Evolutionary conservation across 106 monocot species (phyloP), one percentile per base, ranked within the genome.

Genomic region (Triglochin maritima): DNA sequence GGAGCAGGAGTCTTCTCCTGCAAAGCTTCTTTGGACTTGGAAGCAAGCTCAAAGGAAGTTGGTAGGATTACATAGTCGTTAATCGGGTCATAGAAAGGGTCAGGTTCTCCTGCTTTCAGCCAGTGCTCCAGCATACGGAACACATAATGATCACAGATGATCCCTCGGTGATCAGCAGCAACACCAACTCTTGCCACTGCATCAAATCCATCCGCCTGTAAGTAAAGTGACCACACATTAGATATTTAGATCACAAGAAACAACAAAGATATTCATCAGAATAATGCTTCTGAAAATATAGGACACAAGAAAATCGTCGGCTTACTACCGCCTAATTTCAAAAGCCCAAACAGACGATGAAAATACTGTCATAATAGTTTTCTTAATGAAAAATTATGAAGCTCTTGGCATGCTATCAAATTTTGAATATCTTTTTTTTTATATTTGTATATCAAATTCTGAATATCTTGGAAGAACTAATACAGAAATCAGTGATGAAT

Each of bases 61-160:
- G 96, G 96, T 6, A 98, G 82, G 47, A 98, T 85, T 3, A 91
- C 96, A 71, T 91, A 91, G 62, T 98, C 91, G 56, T 85, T 98
- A 46, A 98, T 57, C 46, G 96, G 96, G 59, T 98, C 79, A 60
- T 91, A 98, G 80, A 84, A 98, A 41, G 96, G 96, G 78, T 98
- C 96, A 5, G 88, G 84, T 60, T 86, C 83, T 60, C 95, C 95
- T 3, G 91, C 91, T 49, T 84, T 81, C 46, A 98, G 76, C 96
- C 91, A 98, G 62, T 84, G 81, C 47, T 86, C 74, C 12, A 88
- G 77, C 50, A 91, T 82, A 63, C 91, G 84, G 54, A 98, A 96
- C 9, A 91, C 96, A 68, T 88, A 83, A 1, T 74, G 66, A 66
- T 88, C 75, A 5, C 80, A 65, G 11, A 98, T 49, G 59, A 91